Evolutionary conservation across 2,329 filamentous ascomycete species (phyloP).

Genomic region (Colletotrichum brevisporum): DNA sequence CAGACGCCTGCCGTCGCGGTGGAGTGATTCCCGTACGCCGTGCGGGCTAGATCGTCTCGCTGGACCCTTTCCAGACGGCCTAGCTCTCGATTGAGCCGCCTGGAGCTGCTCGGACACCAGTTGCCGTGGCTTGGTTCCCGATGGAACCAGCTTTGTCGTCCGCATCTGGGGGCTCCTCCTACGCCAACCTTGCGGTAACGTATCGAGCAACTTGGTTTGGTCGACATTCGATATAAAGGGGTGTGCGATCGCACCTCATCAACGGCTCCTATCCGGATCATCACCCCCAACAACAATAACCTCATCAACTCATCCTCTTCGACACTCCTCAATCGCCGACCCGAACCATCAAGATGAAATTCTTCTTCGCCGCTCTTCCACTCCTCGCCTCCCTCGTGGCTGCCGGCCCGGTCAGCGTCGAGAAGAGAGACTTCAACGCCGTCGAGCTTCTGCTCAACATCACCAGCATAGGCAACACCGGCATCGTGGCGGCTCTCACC

Average conservation of each 20-base stretch:
- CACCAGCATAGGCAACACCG: conserved; percentile 59
- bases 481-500: conserved; percentile 61
- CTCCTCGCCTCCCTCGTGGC: conserved; percentile 52
- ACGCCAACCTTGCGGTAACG: not conserved
- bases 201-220: not conserved
- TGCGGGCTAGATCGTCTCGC: not conserved
- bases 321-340: conserved; percentile 1
- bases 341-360: conserved; percentile 51
- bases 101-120: not conserved
- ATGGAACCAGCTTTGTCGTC: conserved; percentile 6
- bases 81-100: not conserved
- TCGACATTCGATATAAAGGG: conserved; percentile 24
- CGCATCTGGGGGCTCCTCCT: conserved; percentile 10
- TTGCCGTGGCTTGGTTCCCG: conserved; percentile 20
- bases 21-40: not conserved
- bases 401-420: conserved; percentile 48
- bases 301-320: conserved; percentile 8
- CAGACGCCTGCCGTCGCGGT: conserved; percentile 14
- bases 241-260: conserved; percentile 1
- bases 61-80: not conserved
- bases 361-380: conserved; percentile 50
- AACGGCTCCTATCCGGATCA: conserved; percentile 1
- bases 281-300: conserved; percentile 5
- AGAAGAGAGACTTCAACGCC: conserved; percentile 47
- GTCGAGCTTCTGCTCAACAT: conserved; percentile 51